These are phyloP conservation scores for Conticribra guillardii DNA, from an alignment of 108 stramenopile genomes.

Conservation along the genomic window DNA sequence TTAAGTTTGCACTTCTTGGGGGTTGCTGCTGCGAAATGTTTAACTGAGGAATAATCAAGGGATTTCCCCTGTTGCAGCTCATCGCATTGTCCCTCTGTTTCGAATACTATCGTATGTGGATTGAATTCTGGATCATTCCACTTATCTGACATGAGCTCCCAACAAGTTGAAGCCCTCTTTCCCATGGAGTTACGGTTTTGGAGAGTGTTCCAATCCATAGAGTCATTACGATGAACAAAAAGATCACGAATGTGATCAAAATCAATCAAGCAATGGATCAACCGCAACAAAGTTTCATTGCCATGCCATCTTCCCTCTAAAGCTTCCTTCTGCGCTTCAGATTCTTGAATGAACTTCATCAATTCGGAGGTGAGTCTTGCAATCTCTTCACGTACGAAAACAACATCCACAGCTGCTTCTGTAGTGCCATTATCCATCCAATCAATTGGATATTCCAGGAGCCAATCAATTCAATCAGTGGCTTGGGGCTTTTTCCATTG, in stretches of 20 bases:
- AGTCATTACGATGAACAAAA: neutral
- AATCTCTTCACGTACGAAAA: no score
- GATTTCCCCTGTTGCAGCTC: neutral
- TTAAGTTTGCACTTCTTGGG: constrained; percentile 15
- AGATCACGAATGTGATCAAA: neutral
- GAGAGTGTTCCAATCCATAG: neutral
- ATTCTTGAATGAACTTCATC: no score
- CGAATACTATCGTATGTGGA: neutral
- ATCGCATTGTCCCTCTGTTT: neutral
- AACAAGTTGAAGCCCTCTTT: constrained; percentile 1
- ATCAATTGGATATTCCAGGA: no score
- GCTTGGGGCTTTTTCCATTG: no score
- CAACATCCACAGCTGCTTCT: no score
- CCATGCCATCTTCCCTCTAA: constrained; percentile 4
- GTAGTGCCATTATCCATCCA: no score
- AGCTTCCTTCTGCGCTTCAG: constrained; percentile 5
- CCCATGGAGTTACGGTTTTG: constrained; percentile 8
- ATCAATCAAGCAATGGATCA: constrained; percentile 15
- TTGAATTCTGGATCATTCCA: constrained; percentile 8
- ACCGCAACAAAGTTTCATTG: constrained; percentile 1
- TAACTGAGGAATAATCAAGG: constrained; percentile 3
- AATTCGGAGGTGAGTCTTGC: no score
- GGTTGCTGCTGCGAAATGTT: neutral
- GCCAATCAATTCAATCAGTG: no score
- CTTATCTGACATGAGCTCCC: constrained; percentile 6